A percentile compares a stretch with the other conserved stretches of the same genome.
phyloP scores from a whole-genome alignment of 2,329 filamentous ascomycete genomes.

The Stagonosporopsis vannaccii region DNA sequence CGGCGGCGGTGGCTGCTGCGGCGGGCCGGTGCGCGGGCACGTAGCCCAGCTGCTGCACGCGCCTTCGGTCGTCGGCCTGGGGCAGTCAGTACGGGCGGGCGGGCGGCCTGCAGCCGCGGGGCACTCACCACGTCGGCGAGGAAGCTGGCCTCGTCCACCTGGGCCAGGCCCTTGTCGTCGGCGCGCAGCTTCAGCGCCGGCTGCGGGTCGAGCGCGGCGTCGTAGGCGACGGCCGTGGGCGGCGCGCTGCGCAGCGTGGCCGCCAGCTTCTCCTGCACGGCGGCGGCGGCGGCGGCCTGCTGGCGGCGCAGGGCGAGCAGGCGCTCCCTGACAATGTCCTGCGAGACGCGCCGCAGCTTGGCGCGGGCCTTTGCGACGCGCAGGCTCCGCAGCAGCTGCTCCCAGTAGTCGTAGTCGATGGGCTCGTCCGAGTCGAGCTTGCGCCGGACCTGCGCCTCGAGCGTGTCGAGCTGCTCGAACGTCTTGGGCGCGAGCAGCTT shows the following conservation, averaged over 20 bases:
- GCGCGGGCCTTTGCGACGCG: constrained; percentile 92
- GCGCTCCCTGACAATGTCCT: constrained; percentile 75
- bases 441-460: constrained; percentile 84
- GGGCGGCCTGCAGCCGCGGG: background rate
- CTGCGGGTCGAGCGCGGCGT: constrained; percentile 66
- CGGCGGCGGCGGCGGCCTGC: constrained; percentile 71
- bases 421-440: constrained; percentile 90
- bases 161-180: constrained; percentile 68
- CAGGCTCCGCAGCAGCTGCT: constrained; percentile 84
- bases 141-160: constrained; percentile 66
- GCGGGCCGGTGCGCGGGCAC: constrained; percentile 65
- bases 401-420: constrained; percentile 98
- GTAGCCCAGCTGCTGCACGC: constrained; percentile 70
- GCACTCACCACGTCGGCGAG: constrained; percentile 61
- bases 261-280: constrained; percentile 61
- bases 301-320: constrained; percentile 70
- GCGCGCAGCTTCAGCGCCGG: constrained; percentile 68
- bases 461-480: constrained; percentile 81
- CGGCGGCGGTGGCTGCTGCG: too few species aligned
- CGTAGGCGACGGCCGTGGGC: constrained; percentile 38
- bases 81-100: constrained; percentile 1
- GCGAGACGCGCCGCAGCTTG: constrained; percentile 78
- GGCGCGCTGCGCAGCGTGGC: constrained; percentile 47
- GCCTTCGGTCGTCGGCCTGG: constrained; percentile 64
- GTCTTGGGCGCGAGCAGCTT: constrained; percentile 84